Conservation (phyloP, 192 early-diverging fungal species). For the Irineochytrium annulatum region DNA sequence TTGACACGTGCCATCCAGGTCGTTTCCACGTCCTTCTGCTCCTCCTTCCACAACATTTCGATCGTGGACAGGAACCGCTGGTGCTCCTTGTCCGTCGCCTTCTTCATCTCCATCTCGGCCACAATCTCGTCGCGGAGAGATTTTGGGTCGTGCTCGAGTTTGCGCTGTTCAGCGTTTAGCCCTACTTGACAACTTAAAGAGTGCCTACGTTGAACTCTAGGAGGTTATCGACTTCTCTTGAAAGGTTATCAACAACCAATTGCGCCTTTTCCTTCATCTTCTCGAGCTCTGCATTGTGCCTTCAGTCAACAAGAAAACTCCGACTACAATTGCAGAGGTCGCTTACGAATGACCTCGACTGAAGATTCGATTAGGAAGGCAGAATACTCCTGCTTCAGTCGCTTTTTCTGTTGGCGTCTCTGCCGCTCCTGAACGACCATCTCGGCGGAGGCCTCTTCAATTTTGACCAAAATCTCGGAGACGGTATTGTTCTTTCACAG, state of each 20-base stretch:
- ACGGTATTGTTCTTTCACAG: conserved; percentile 20
- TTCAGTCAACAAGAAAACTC: no score
- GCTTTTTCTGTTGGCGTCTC: not conserved
- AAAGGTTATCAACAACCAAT: no score
- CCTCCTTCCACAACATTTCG: conserved; percentile 8
- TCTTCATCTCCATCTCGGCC: not conserved
- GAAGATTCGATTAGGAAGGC: conserved; percentile 6
- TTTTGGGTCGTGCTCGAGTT: conserved; percentile 15
- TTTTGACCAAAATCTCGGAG: conserved; percentile 14
- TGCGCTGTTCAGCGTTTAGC: no score
- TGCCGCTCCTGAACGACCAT: conserved; percentile 14
- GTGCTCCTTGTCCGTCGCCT: not conserved
- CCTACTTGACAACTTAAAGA: no score
- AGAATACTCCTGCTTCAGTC: conserved; percentile 3
- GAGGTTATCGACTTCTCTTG: no score
- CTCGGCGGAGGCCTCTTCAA: conserved; percentile 4
- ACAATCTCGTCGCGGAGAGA: conserved; percentile 10
- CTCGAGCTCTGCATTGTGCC: no score
- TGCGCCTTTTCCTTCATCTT: no score
- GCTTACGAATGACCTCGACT: no score
- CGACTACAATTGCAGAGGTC: no score
- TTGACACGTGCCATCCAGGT: conserved; percentile 24
- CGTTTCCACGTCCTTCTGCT: conserved; percentile 22
- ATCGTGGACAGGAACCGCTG: conserved; percentile 1
- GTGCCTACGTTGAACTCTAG: no score